Conservation (phyloP, 805 yeast genomes). For the Saturnispora dispora region DNA sequence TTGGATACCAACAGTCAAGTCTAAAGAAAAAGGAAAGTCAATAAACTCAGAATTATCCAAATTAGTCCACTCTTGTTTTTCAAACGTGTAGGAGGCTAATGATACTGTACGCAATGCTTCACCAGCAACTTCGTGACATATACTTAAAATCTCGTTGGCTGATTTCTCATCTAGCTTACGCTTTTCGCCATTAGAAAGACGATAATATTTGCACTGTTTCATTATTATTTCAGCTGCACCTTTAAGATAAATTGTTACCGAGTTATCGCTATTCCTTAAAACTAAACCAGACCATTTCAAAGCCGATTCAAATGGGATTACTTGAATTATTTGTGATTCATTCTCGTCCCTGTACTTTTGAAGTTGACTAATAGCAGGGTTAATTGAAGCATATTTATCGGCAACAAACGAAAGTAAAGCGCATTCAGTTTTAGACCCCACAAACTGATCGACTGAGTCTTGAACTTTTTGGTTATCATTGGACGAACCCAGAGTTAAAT, state of each 20-base stretch:
- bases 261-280: constrained; percentile 33
- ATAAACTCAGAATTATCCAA: constrained; percentile 5
- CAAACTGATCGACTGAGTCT: constrained; percentile 34
- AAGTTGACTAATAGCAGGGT: constrained; percentile 27
- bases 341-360: constrained; percentile 34
- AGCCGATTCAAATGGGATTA: constrained; percentile 84
- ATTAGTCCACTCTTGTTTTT: constrained; percentile 36
- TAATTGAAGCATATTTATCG: constrained; percentile 40
- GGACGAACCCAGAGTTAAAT: background rate
- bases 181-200: constrained; percentile 2
- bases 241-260: constrained; percentile 61
- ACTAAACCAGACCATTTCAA: constrained; percentile 90
- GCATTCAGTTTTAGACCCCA: constrained; percentile 93
- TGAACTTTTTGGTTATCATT: constrained; percentile 4
- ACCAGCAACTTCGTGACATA: constrained; percentile 48
- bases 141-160: constrained; percentile 16
- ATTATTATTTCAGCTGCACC: constrained; percentile 93
- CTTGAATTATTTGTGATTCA: constrained; percentile 45
- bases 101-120: constrained; percentile 83
- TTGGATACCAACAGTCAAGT: constrained; percentile 83
- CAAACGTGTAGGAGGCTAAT: constrained; percentile 71
- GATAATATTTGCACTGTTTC: constrained; percentile 39
- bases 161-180: background rate
- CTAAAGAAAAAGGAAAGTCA: constrained; percentile 35
- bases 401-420: constrained; percentile 70